Base-by-base conservation (phyloP, 306 rosid species). In the Adenanthera pavonina region DNA sequence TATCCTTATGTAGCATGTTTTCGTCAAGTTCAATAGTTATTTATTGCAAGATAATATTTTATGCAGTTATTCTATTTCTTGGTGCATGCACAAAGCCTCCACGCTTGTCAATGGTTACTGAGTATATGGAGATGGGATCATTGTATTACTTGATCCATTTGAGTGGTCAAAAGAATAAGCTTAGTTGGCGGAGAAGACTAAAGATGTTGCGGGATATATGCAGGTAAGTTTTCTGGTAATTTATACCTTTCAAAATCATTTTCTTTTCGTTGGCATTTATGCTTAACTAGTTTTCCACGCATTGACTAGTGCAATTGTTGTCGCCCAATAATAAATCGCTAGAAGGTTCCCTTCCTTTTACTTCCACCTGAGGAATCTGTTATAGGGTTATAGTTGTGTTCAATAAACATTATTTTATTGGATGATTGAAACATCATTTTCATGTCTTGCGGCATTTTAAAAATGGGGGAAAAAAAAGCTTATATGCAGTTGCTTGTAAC, bases 71-170 rank as follows among this genome's bases (percentile, higher is more conserved):
- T 82, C 89, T 96, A 87, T 96, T 96, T 92, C 97, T 96, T 74
- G 99, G 98, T 77, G 99, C 99, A 66, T 96, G 98, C 90, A 93
- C 98, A 33, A 93, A 91, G 86, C 99, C 98, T 80, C 99, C 99
- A 20, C 96, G 92, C 76, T 84, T 96, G 84, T 96, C 99, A 54
- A 96, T 96, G 99, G 84, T 96, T 71, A 96, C 98, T 2, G 99
- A 96, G 85, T 96, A 91, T 81, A 96, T 96, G 99, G 99, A 96
- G 85, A 87, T 85, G 96, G 99, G 99, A 66, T 93, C 98, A 71
- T 91, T 96, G 86, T 92, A 92, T 84, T 91, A 94, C 84, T 83
- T 96, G 86, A 92, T 96, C 76, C 97, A 96, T 91, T 87, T 86
- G 84, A 93, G 97, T 34, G 98, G 97, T 77, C 99, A 93, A 82